phyloP scores from a whole-genome alignment of 164 flowering plant species.

The Hamamelis virginiana region DNA sequence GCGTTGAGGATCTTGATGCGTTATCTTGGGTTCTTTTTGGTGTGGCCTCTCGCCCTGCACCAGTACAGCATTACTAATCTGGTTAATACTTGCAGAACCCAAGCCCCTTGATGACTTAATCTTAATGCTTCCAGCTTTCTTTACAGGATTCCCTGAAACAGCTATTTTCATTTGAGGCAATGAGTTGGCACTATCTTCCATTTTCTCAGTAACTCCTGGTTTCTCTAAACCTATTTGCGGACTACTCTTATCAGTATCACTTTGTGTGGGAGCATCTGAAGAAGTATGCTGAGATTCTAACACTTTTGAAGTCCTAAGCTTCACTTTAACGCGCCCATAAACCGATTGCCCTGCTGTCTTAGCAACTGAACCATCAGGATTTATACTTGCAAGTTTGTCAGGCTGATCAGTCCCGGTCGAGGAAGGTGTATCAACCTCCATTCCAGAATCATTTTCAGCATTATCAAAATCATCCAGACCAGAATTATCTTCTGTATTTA shows the following conservation, averaged over 20 bases:
- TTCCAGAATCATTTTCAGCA: slow-evolving; percentile 32
- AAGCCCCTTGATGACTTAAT: slow-evolving; percentile 63
- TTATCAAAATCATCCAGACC: slow-evolving; percentile 38
- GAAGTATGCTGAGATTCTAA: slow-evolving; percentile 40
- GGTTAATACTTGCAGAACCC: slow-evolving; percentile 33
- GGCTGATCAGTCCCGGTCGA: slow-evolving; percentile 42
- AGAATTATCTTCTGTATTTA: slow-evolving; percentile 41
- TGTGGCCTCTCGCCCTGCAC: slow-evolving; percentile 26
- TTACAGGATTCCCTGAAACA: slow-evolving; percentile 31
- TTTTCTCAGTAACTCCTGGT: slow-evolving; percentile 39
- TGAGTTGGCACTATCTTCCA: slow-evolving; percentile 60
- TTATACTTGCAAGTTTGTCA: slow-evolving; percentile 25
- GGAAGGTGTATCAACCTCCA: slow-evolving; percentile 52
- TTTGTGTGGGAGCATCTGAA: slow-evolving; percentile 50
- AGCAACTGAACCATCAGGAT: slow-evolving; percentile 33
- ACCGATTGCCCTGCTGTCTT: slow-evolving; percentile 40
- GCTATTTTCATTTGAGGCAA: slow-evolving; percentile 36
- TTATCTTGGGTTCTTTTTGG: slow-evolving; percentile 27
- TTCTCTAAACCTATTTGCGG: slow-evolving; percentile 44
- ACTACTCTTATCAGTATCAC: slow-evolving; percentile 68
- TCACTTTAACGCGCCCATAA: slow-evolving; percentile 78
- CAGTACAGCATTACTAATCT: slow-evolving; percentile 20
- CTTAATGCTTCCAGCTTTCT: slow-evolving; percentile 66
- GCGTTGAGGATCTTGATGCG: slow-evolving; percentile 26
- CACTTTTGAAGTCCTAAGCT: slow-evolving; percentile 62